Evolutionary conservation across 495 filamentous ascomycete species (phyloP), one percentile per base, ranked within the genome.

Genomic region (Penicillium daleae): DNA sequence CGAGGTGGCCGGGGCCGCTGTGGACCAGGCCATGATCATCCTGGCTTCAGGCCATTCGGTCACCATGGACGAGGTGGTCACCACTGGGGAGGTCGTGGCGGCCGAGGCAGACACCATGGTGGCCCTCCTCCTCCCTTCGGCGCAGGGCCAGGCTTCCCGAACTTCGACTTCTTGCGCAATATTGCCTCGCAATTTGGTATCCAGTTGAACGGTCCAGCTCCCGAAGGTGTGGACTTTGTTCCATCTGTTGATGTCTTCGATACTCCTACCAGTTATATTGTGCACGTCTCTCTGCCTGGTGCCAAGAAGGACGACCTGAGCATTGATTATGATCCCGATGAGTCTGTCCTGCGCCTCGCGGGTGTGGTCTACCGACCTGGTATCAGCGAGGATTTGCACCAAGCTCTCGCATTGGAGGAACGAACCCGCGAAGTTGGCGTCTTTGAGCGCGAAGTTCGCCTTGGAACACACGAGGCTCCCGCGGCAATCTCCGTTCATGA

Each of bases 221-320:
- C 70, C 62, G 53, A 77, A 58, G 61, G 75, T 69, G 57, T 67
- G 10, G 82, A 84, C 61, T 92, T 92, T 71, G 69, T 67, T 6
- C 92, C 91, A 5, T 81, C 85, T 4, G 80, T 87, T 53, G 90
- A 94, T 63, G 76, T 93, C 59, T 94, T 93, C 78, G 83, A 88
- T 70, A 89, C 88, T 12, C 74, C 82, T 32, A 76, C 77, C 49
- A 74, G 78, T 50, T 93, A 84, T 69, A 77, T 89, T 13, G 71
- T 94, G 22, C 90, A 94, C 68, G 73, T 91, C 44, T 88, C 90
- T 2, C 76, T 94, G 0, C 88, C 92, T 1, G 92, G 92, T 19
- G 90, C 88, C 7, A 86, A 86, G 75, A 92, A 91, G 70, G 83
- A 90, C 62, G 90, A 96, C 70, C 78, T 94, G 17, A 88, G 82